Base-by-base conservation (phyloP, 495 filamentous ascomycete species). In the Hypoxylon crocopeplum region DNA sequence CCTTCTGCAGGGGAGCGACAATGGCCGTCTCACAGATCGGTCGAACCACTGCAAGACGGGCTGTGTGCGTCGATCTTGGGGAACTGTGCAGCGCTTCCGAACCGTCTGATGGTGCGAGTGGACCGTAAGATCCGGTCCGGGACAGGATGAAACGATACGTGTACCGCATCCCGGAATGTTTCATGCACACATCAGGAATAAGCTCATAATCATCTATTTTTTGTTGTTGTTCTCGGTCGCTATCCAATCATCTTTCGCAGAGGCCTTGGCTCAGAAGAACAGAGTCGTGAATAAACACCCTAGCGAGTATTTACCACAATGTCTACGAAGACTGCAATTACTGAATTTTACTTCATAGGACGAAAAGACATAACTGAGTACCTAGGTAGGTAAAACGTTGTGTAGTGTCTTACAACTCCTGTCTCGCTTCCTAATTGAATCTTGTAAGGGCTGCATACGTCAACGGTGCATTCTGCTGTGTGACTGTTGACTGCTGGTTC, bases 81-180 rank as follows among this genome's bases (percentile, higher is more conserved):
- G 45, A 38, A 47, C 39, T 45, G 17, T 46, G 55, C 49, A 59
- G 61, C 61, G 49, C 48, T 55, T 64, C 61, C 55, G 61, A 48
- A 44, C 54, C 61, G 49, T 64, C 61, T 59, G 55, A 64, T 64
- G 7, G 38, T 48, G 48, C 15, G 56, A 51, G 61, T 59, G 54
- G 61, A 30, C 54, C 48, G 54, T 51, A 64, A 27, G 52, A 55
- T 50, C 61, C 61, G 61, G 61, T 11, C 61, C 61, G 61, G 54
- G 2, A 16, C 22, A 59, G 46, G 54, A 52, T 64, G 61, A 64
- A 64, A 64, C 61, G 49, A 58, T 64, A 39, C 12, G 46, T 58
- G 61, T 41, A 48, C 61, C 49, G 61, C 61, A 59, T 64, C 49
- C 54, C 48, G 49, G 55, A 46, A 30, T 64, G 61, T 64, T 64